Base-by-base conservation (phyloP, 163 green algal species). In the Scenedesmus sp. region DNA sequence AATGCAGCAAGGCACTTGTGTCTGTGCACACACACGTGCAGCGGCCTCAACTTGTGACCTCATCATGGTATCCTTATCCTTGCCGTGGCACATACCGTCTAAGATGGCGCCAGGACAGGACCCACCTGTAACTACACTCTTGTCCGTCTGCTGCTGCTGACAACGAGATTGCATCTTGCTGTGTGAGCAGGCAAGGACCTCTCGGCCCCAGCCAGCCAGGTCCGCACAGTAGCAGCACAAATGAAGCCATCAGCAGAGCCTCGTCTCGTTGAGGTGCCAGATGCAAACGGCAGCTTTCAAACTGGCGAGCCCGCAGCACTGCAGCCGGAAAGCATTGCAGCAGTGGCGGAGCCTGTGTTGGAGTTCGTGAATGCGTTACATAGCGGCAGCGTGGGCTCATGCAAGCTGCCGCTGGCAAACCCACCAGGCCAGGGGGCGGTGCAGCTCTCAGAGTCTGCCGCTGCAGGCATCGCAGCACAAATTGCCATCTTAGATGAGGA, bases 401-500 rank as follows among this genome's bases (percentile, higher is more conserved):
- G 70, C 55, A 60, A 59, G 23, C 23, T 91, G 55, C 55, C 56
- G 57, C 55, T 56, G 52, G 87, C 87, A 3, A 74, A 77, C 2
- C 70, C 73, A 9, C 23, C 73, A 20, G 87, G 87, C 4, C 54
- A 74, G 73, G 4, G 56, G 16, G 70, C 87, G 12, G 73, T 73
- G 56, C 55, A 70, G 73, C 87, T 91, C 7, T 91, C 87, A 7
- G 87, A 91, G 15, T 52, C n/a, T 60, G 87, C 87, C 8, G 70
- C 87, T 54, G 70, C 77, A 8, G 87, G 87, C 2, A 91, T 91
- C 26, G 73, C 70, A 62, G 87, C 87, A 12, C 87, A 91, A 74
- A 70, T 91, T n/a, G 88, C 62, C 3, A 76, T 92, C 6, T 34
- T 92, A n/a, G 79, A 92, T 12, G 88, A 88, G 46, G 88, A 92